Percentiles rank a stretch among this genome's conserved stretches.
Conservation (phyloP, 257 asterid genomes). For the Forsythia suspensa region DNA sequence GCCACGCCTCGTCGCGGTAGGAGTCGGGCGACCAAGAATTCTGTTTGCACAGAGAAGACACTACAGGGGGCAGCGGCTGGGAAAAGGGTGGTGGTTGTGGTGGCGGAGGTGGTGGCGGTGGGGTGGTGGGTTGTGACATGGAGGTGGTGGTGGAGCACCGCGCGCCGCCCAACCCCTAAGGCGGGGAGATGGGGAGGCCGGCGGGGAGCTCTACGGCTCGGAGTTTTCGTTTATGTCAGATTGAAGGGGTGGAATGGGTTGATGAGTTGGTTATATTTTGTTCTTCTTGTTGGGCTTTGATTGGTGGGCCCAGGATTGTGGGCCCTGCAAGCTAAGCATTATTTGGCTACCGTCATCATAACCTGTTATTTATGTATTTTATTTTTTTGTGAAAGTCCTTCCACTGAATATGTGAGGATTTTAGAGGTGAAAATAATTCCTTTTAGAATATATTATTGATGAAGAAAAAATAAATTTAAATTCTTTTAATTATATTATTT, state of each 20-base stretch:
- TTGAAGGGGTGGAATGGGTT: not conserved
- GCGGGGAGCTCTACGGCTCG: not conserved
- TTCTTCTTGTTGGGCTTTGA: not conserved
- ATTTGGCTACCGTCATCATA: not conserved
- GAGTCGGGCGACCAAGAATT: constrained; percentile 76
- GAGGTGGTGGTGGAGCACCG: constrained; percentile 5
- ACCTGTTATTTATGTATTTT: not conserved
- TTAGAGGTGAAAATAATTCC: too few relatives aligned
- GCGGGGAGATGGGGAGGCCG: constrained; percentile 37
- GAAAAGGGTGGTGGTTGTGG: constrained; percentile 9
- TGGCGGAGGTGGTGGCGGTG: not conserved
- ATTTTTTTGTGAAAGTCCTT: too few relatives aligned
- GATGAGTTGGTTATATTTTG: not conserved
- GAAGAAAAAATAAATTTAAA: too few relatives aligned
- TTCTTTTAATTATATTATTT: too few relatives aligned
- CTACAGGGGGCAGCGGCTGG: constrained; percentile 16
- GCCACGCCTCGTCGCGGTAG: constrained; percentile 78
- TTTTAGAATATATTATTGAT: too few relatives aligned
- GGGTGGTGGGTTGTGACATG: constrained; percentile 25
- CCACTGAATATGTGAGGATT: too few relatives aligned
- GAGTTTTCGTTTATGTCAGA: not conserved
- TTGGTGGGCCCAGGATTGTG: not conserved
- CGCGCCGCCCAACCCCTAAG: constrained; percentile 51
- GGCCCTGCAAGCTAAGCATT: not conserved
- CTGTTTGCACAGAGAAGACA: constrained; percentile 50